Evolutionary conservation across 176 grass and related monocot species (phyloP).

Genomic region (Lolium perenne): DNA sequence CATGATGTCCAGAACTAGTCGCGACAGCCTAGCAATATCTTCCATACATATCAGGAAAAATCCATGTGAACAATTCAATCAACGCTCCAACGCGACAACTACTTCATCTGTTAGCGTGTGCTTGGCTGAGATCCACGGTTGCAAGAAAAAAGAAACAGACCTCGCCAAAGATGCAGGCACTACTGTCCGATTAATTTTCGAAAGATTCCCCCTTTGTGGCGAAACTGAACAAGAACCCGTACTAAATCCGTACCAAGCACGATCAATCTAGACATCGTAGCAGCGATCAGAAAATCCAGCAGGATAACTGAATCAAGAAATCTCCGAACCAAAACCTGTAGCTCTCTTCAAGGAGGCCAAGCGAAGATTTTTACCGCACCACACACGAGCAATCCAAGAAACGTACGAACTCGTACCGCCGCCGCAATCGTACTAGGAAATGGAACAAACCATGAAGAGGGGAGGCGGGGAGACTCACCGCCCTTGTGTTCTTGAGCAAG

Average conservation of each 20-base stretch:
- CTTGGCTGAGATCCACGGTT: background rate
- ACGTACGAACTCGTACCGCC: background rate
- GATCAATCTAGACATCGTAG: background rate
- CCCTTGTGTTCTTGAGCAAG: slow-evolving; percentile 42
- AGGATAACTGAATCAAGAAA: background rate
- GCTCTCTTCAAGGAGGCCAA: background rate
- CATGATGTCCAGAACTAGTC: background rate
- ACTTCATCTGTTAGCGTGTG: background rate
- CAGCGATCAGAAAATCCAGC: background rate
- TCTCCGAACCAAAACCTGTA: background rate
- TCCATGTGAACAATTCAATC: background rate
- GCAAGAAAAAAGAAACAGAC: background rate
- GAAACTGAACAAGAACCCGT: slow-evolving; percentile 9
- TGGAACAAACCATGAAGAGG: background rate
- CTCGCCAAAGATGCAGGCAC: background rate
- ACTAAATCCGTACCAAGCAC: background rate
- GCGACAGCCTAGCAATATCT: background rate
- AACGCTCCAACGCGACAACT: background rate
- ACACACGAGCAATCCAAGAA: slow-evolving; percentile 18
- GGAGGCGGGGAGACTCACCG: slow-evolving; percentile 26
- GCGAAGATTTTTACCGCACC: background rate
- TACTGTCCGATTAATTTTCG: background rate
- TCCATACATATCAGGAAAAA: background rate
- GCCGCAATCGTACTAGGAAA: background rate
- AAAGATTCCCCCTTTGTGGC: slow-evolving; percentile 8